Percentiles rank a stretch among this genome's conserved stretches.
These are phyloP conservation scores for Phytophthora foliorum DNA, from an alignment of 352 stramenopile genomes.

Conservation along the genomic window DNA sequence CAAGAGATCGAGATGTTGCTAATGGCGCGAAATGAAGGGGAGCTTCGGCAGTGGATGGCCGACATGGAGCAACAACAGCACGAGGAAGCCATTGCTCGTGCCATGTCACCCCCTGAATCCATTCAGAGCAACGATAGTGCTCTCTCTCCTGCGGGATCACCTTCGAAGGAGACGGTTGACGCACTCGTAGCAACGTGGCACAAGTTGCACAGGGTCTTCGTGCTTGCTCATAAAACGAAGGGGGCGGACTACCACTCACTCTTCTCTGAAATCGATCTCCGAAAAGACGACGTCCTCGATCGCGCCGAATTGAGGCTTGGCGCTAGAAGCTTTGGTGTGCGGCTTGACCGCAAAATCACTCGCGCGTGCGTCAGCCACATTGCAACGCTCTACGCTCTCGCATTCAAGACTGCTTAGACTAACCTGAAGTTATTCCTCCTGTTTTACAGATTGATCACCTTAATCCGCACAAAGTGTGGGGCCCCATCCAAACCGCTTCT, in stretches of 20 bases:
- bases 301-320: constrained; percentile 71
- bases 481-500: constrained; percentile 49
- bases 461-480: constrained; percentile 59
- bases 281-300: constrained; percentile 65
- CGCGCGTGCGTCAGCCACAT: constrained; percentile 48
- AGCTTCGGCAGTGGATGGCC: constrained; percentile 29
- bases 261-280: constrained; percentile 61
- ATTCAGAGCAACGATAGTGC: constrained; percentile 10
- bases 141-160: constrained; percentile 22
- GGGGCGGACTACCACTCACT: constrained; percentile 32
- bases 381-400: neutral
- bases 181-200: constrained; percentile 60
- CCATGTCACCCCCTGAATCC: constrained; percentile 11
- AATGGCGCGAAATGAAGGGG: constrained; percentile 53
- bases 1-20: constrained; percentile 25
- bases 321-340: constrained; percentile 54
- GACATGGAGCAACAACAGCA: constrained; percentile 18
- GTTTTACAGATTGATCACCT: constrained; percentile 53
- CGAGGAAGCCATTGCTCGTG: neutral
- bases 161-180: constrained; percentile 44
- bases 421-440: constrained; percentile 1
- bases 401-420: constrained; percentile 3
- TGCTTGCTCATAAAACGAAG: constrained; percentile 40
- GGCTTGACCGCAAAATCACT: constrained; percentile 70
- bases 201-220: constrained; percentile 60